Evolutionary conservation across 306 rosid genomes (phyloP).

Genomic region (Boehmeria nivea): DNA sequence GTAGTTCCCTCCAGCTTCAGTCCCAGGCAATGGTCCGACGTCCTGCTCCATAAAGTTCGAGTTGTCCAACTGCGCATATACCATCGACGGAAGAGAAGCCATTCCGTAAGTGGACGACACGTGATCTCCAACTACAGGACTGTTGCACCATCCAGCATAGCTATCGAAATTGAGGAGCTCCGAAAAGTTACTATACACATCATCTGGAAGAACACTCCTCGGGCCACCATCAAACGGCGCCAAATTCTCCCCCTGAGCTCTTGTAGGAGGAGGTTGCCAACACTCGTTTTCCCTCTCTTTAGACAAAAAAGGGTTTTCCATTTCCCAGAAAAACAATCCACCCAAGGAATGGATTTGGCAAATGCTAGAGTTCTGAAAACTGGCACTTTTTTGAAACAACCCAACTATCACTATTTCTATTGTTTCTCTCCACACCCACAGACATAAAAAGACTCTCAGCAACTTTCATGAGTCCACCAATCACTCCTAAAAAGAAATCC

Average conservation of each 20-base stretch:
- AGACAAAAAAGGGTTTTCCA: slow-evolving; percentile 48
- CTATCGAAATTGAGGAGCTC: slow-evolving; percentile 62
- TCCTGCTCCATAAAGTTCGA: slow-evolving; percentile 35
- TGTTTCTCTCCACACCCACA: no score
- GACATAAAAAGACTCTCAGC: slow-evolving; percentile 6
- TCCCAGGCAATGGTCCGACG: slow-evolving; percentile 21
- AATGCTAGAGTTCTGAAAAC: slow-evolving; percentile 21
- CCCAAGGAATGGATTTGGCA: slow-evolving; percentile 9
- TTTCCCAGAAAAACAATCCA: slow-evolving; percentile 21
- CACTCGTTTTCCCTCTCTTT: slow-evolving; percentile 35
- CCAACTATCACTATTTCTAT: slow-evolving; percentile 1
- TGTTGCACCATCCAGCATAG: slow-evolving; percentile 51
- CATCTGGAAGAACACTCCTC: slow-evolving; percentile 40
- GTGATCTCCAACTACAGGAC: slow-evolving; percentile 44
- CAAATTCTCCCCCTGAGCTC: slow-evolving; percentile 40
- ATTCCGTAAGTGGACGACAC: slow-evolving; percentile 31
- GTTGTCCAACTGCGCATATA: slow-evolving; percentile 33
- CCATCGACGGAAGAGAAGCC: slow-evolving; percentile 30
- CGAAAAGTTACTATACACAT: slow-evolving; percentile 40
- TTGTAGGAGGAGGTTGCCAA: slow-evolving; percentile 38
- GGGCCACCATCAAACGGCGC: slow-evolving; percentile 33
- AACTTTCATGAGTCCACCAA: no score
- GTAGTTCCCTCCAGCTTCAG: slow-evolving; percentile 30
- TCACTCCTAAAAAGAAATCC: slow-evolving; percentile 12
- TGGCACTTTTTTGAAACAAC: slow-evolving; percentile 8